These are phyloP conservation scores for Vaccinium myrtillus DNA, from an alignment of 148 eudicot species.

Conservation along the genomic window DNA sequence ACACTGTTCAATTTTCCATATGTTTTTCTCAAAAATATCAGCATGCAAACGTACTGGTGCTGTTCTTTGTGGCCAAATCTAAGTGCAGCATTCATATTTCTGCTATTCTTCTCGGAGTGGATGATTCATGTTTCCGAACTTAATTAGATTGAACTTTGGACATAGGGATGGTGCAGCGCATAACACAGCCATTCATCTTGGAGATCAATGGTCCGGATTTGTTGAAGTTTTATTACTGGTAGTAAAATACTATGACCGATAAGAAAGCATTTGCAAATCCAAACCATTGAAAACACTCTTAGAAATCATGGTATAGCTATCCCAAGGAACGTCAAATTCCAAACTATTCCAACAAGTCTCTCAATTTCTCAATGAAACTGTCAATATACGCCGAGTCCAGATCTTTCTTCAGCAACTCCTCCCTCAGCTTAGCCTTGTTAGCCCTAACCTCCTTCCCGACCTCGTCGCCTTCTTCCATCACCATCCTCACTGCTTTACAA, in stretches of 20 bases:
- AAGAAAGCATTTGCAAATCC: no score
- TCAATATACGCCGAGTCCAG: constrained; percentile 3
- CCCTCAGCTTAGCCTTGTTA: constrained; percentile 10
- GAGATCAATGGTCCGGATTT: no score
- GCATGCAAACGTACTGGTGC: neutral
- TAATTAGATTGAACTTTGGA: no score
- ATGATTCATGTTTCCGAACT: no score
- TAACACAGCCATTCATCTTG: no score
- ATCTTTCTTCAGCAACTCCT: neutral
- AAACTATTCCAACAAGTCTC: neutral
- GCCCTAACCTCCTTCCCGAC: constrained; percentile 3
- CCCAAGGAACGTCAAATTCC: neutral
- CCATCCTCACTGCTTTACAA: constrained; percentile 10
- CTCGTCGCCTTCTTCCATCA: constrained; percentile 11
- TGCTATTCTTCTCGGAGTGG: neutral
- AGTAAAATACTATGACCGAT: no score
- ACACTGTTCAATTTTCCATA: neutral
- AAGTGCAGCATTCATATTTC: neutral
- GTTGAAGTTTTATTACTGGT: no score
- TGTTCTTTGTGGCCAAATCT: neutral
- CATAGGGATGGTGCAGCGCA: no score
- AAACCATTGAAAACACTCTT: no score
- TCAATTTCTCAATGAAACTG: neutral
- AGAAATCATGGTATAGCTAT: neutral
- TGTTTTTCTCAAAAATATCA: neutral